phyloP scores from a whole-genome alignment of 495 filamentous ascomycete species.

The Articulospora tetracladia region DNA sequence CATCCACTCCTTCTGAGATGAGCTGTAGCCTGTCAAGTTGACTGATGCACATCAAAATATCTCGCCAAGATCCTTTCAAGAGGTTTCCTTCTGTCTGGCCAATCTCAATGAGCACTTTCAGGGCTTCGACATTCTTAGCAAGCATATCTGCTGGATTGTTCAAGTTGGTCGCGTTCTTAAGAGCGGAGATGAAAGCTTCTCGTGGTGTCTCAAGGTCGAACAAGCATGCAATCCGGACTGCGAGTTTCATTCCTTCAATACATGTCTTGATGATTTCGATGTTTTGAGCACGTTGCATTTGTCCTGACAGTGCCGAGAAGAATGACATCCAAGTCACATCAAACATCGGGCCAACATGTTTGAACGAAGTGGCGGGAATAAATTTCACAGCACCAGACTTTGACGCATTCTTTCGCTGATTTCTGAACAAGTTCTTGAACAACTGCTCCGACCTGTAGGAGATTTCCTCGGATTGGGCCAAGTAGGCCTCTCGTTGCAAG shows the following conservation, averaged over 20 bases:
- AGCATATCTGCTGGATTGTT: slow-evolving; percentile 95
- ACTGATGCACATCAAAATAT: slow-evolving; percentile 91
- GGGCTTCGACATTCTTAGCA: slow-evolving; percentile 90
- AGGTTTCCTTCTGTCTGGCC: slow-evolving; percentile 89
- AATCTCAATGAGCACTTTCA: slow-evolving; percentile 86
- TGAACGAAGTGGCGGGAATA: slow-evolving; percentile 87
- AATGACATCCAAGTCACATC: slow-evolving; percentile 99
- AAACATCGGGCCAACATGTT: slow-evolving; percentile 97
- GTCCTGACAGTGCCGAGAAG: slow-evolving; percentile 85
- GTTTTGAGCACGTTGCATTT: slow-evolving; percentile 88
- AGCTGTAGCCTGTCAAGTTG: slow-evolving; percentile 95
- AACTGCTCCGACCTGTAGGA: slow-evolving; percentile 63
- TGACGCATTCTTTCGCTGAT: slow-evolving; percentile 72
- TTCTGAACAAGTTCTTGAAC: slow-evolving; percentile 83
- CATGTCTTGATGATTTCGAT: slow-evolving; percentile 86
- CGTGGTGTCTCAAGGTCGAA: slow-evolving; percentile 90
- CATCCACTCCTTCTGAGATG: slow-evolving; percentile 91
- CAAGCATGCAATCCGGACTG: slow-evolving; percentile 85
- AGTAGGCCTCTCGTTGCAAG: slow-evolving; percentile 86
- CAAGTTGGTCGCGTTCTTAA: slow-evolving; percentile 91
- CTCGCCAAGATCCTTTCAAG: slow-evolving; percentile 87
- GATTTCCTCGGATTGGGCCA: slow-evolving; percentile 93
- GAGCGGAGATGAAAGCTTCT: slow-evolving; percentile 87
- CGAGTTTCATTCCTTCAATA: slow-evolving; percentile 91
- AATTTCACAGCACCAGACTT: slow-evolving; percentile 69